These are phyloP conservation scores for Cutaneotrichosporon daszewskae DNA, from an alignment of 1,284 basidiomycete genomes.

Conservation along the genomic window DNA sequence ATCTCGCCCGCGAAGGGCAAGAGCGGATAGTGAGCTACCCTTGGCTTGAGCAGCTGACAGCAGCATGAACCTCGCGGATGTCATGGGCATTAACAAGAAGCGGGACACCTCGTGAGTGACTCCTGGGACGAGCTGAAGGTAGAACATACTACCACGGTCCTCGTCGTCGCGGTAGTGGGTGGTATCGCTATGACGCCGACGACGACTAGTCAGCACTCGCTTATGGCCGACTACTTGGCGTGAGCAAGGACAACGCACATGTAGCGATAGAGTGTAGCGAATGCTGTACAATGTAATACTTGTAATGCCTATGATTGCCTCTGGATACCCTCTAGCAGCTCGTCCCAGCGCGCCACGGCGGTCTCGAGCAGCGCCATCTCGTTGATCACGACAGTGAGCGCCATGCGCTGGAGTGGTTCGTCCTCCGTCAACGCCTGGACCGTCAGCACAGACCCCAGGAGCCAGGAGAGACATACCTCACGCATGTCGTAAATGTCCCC, in stretches of 20 bases:
- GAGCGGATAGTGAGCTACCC: slow-evolving; percentile 2
- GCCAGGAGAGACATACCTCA: slow-evolving; percentile 33
- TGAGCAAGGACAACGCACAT: no score
- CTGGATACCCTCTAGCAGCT: slow-evolving; percentile 11
- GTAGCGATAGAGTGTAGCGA: no score
- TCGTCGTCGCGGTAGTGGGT: no score
- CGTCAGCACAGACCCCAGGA: not conserved
- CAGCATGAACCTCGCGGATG: slow-evolving; percentile 35
- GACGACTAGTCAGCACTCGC: no score
- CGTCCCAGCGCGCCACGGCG: slow-evolving; percentile 31
- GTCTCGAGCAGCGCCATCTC: slow-evolving; percentile 37
- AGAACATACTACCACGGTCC: slow-evolving; percentile 7
- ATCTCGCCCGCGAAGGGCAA: not conserved
- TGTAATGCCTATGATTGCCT: no score
- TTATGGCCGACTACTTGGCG: no score
- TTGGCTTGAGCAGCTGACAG: not conserved
- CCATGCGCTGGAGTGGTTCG: slow-evolving; percentile 26
- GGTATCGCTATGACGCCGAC: no score
- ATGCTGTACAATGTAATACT: no score
- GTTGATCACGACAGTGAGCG: slow-evolving; percentile 36
- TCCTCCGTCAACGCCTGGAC: slow-evolving; percentile 17
- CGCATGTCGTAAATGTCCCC: slow-evolving; percentile 26
- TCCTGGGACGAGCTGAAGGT: not conserved
- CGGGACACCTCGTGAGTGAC: slow-evolving; percentile 33
- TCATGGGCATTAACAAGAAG: slow-evolving; percentile 24